phyloP scores from a whole-genome alignment of 1,139 yeast genomes.

The Hansenula anomala region DNA sequence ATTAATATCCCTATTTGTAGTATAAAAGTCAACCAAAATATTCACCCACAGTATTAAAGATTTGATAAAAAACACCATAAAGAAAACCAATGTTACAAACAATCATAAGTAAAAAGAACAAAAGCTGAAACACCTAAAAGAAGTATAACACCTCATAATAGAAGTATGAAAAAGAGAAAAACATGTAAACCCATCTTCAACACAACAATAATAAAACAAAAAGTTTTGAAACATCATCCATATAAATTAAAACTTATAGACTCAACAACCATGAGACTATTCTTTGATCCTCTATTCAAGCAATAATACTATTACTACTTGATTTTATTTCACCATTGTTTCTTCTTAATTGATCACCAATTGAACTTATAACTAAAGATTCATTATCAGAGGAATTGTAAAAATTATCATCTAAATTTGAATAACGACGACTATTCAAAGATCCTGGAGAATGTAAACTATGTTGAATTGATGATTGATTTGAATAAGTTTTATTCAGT shows the following conservation, averaged over 20 bases:
- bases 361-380: constrained; percentile 28
- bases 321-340: constrained; percentile 32
- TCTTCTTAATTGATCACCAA: constrained; percentile 35
- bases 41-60: no score
- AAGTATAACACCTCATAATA: no score
- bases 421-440: constrained; percentile 6
- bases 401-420: constrained; percentile 11
- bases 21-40: not conserved
- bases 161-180: no score
- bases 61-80: no score
- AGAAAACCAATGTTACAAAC: no score
- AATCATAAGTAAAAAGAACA: no score
- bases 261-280: no score
- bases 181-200: no score
- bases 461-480: not conserved
- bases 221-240: not conserved
- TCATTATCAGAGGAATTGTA: constrained; percentile 14
- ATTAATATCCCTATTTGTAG: not conserved
- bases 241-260: no score
- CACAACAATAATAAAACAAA: not conserved
- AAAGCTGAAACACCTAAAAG: no score
- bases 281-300: no score
- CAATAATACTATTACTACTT: constrained; percentile 11
- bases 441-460: constrained; percentile 3
- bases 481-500: not conserved